These are phyloP conservation scores for Lactifluus echinatus DNA, from an alignment of 768 basidiomycete genomes.

Conservation along the genomic window DNA sequence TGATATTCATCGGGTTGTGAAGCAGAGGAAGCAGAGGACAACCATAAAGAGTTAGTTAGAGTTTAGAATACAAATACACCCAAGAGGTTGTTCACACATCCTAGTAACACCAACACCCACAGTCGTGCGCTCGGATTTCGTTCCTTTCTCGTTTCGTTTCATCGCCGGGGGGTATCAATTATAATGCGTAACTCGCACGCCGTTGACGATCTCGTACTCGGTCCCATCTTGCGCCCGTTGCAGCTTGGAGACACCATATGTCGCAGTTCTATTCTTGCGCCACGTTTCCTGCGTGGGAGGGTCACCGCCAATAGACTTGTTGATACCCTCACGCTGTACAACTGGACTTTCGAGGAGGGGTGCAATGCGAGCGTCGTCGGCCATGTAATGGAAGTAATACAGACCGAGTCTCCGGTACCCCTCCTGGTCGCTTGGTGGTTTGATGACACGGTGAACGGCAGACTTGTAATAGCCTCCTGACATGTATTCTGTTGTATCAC, in stretches of 20 bases:
- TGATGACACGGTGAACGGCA: conserved; percentile 33
- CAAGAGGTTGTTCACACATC: neutral
- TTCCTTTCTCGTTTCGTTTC: neutral
- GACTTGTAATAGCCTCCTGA: conserved; percentile 31
- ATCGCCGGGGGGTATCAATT: conserved; percentile 16
- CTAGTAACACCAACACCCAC: neutral
- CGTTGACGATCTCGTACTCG: conserved; percentile 30
- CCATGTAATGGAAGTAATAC: conserved; percentile 30
- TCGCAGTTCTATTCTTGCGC: conserved; percentile 26
- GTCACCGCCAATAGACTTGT: conserved; percentile 23
- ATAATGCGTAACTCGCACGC: conserved; percentile 29
- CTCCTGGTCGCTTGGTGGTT: conserved; percentile 31
- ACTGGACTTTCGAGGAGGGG: conserved; percentile 29
- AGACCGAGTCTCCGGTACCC: conserved; percentile 29
- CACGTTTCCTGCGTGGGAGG: conserved; percentile 27
- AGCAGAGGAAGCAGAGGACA: too few species aligned
- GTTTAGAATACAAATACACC: neutral
- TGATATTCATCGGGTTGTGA: conserved; percentile 19
- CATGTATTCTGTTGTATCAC: conserved; percentile 30
- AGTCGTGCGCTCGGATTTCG: neutral
- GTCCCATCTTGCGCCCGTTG: conserved; percentile 25
- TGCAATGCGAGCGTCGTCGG: conserved; percentile 26
- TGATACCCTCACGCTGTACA: conserved; percentile 27
- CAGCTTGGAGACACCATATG: conserved; percentile 28
- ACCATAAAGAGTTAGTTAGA: neutral